phyloP scores from a whole-genome alignment of 768 basidiomycete species.

The Pisolithus tinctorius region DNA sequence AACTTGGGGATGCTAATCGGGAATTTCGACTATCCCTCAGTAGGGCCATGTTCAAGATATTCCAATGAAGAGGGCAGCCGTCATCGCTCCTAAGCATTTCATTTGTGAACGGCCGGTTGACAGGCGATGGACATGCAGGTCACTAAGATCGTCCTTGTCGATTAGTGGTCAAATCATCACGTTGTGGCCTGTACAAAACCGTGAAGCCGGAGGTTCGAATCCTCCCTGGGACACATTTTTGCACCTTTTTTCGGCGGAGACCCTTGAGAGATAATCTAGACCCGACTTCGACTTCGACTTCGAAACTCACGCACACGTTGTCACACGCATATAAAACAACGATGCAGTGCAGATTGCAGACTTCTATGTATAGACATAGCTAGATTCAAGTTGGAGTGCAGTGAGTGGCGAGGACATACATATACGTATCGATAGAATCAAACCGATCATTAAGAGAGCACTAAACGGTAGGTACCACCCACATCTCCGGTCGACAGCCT shows the following conservation, averaged over 20 bases:
- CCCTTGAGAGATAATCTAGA: no score
- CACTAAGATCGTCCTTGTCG: conserved; percentile 19
- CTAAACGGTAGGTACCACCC: background rate
- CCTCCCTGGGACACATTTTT: conserved; percentile 17
- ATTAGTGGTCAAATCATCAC: conserved; percentile 32
- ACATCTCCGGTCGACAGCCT: background rate
- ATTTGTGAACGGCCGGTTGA: no score
- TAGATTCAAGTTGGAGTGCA: background rate
- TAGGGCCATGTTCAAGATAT: no score
- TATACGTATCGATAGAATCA: background rate
- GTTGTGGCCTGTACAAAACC: conserved; percentile 21
- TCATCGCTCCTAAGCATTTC: no score
- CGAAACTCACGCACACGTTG: background rate
- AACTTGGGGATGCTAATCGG: conserved; percentile 30
- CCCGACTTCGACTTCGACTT: no score
- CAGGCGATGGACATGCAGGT: no score
- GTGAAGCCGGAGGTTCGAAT: conserved; percentile 29
- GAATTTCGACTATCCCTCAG: conserved; percentile 10
- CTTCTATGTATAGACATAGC: background rate
- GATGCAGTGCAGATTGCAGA: no score
- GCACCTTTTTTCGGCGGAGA: background rate
- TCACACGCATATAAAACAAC: no score
- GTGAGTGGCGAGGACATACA: background rate
- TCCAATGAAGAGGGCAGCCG: no score
- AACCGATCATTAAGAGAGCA: background rate